Evolutionary conservation across 208 protist species (phyloP).

Genomic region (Crithidia sp.): DNA sequence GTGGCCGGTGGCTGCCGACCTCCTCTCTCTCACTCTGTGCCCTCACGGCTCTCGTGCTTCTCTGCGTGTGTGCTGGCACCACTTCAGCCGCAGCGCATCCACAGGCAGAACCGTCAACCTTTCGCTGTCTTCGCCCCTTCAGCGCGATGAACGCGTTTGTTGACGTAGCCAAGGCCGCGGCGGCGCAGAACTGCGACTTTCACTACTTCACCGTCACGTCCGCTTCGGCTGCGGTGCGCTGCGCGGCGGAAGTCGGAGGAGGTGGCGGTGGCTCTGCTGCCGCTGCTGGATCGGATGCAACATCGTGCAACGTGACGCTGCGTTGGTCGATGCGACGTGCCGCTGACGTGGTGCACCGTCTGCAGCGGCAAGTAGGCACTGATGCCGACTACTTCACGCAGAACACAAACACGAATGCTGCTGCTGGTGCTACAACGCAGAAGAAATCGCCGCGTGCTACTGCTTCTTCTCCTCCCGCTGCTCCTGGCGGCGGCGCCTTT

Average conservation of each 20-base stretch:
- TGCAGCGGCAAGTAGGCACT: conserved; percentile 27
- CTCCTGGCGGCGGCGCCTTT: neutral
- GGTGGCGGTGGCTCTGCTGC: neutral
- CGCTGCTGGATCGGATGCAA: neutral
- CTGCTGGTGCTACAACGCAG: neutral
- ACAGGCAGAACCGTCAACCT: neutral
- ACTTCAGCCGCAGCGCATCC: no score
- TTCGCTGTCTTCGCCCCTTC: conserved; percentile 72
- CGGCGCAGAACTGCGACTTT: conserved; percentile 62
- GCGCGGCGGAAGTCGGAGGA: conserved; percentile 13
- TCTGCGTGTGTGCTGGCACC: no score
- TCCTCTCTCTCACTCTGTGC: no score
- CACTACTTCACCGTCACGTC: conserved; percentile 53
- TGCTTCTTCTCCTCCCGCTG: no score
- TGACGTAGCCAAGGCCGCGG: conserved; percentile 31
- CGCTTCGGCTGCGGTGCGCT: conserved; percentile 42
- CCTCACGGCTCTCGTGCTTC: no score
- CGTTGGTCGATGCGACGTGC: conserved; percentile 31
- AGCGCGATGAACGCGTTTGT: conserved; percentile 43
- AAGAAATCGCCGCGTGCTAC: neutral
- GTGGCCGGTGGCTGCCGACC: no score
- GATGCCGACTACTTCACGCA: conserved; percentile 26
- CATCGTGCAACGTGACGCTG: conserved; percentile 34
- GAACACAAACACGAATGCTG: neutral
- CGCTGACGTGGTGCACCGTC: conserved; percentile 6